Evolutionary conservation across 768 basidiomycete genomes (phyloP).

Genomic region (Chalciporus sphaerocephalus): DNA sequence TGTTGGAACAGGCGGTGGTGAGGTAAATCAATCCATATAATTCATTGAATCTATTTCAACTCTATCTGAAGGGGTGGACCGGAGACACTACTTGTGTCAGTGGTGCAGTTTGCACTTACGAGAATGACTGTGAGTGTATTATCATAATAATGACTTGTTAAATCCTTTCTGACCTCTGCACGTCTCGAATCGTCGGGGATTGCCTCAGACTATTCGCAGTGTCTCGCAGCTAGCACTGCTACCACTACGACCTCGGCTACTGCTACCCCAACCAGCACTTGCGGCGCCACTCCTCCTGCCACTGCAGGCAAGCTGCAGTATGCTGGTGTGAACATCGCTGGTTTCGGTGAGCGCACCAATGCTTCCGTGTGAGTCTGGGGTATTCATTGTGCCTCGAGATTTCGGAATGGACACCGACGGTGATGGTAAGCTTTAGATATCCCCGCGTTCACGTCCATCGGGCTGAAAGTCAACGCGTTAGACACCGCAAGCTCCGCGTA

Average conservation of each 20-base stretch:
- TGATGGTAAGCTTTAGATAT: background rate
- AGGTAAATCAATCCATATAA: background rate
- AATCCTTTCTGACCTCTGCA: too few relatives aligned
- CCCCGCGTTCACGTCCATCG: background rate
- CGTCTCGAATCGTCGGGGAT: too few relatives aligned
- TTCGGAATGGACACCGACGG: constrained; percentile 11
- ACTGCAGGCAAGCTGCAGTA: constrained; percentile 11
- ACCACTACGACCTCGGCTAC: too few relatives aligned
- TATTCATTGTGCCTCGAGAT: background rate
- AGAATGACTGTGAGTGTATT: constrained; percentile 5
- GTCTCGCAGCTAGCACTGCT: background rate
- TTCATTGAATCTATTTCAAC: background rate
- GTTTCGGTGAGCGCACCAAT: constrained; percentile 6
- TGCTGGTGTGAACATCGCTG: constrained; percentile 12
- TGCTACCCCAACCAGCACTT: background rate
- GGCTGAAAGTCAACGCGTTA: background rate
- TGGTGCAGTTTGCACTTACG: constrained; percentile 7
- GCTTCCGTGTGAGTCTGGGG: background rate
- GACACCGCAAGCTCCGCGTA: constrained; percentile 7
- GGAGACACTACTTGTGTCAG: constrained; percentile 5
- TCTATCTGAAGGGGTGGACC: constrained; percentile 4
- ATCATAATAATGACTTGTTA: background rate
- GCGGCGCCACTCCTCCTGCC: background rate
- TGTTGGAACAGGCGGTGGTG: constrained; percentile 7
- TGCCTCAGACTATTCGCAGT: constrained; percentile 14